Evolutionary conservation across 176 grass and related monocot genomes (phyloP), one percentile per base, ranked within the genome.

Genomic region (Cenchrus americanus): DNA sequence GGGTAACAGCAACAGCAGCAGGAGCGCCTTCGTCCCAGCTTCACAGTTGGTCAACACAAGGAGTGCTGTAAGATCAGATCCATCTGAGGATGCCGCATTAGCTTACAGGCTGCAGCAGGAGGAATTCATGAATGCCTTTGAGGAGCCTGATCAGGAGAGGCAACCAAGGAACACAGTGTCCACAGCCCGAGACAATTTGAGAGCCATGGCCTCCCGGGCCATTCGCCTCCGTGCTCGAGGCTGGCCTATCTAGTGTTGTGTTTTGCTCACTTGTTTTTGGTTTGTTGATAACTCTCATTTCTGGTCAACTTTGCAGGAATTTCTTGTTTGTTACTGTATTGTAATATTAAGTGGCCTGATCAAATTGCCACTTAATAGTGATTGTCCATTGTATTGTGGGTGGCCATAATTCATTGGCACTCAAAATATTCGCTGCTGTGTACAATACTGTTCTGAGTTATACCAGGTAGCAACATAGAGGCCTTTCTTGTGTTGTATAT

Each of bases 61-160:
- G 26, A 34, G 48, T 27, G 64, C 75, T 44, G 58, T 75, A 14
- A 68, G 75, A 24, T 76, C 80, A 49, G 77, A 42, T 50, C 91
- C 90, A 72, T 89, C 93, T 51, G 91, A 88, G 18, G 96, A 98
- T 80, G 91, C 88, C 44, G 84, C 87, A 63, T 51, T 98, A 69
- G 96, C 96, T 50, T 78, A 90, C 49, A 93, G 93, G 66, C 32
- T 98, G 85, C 96, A 98, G 11, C 92, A 92, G 62, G 87, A 95
- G 80, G 96, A 98, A 77, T 98, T 93, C 84, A 78, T 92, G 83
- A 86, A 82, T 14, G 91, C 93, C 41, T 93, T 94, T 49, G 71
- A 83, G 27, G 86, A 73, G 15, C 71, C 71, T 32, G 79, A 75
- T 11, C 74, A 21, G 9, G 88, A 80, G 64, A 87, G 83, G 59